Base-by-base conservation (phyloP, 1,139 yeast species). In the Candida sanyaensis region DNA sequence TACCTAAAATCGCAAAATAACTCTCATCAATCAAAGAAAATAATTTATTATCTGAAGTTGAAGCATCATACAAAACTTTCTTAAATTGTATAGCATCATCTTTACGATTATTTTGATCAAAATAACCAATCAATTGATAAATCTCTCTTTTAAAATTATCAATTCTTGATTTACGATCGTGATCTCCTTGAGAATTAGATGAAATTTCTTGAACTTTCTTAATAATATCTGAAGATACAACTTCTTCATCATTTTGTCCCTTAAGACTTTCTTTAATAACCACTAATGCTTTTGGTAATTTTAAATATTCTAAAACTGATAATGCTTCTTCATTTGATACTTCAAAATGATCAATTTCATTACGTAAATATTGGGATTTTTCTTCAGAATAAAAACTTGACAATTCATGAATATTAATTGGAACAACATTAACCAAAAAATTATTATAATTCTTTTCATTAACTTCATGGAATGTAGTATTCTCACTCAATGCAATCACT, bases 361-460 rank as follows among this genome's bases (percentile, higher is more conserved):
- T 77, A 56, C 99, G 77, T 46, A 91, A 68, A 44, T 89, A 68
- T 52, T 82, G 84, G 0, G 96, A 92, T 65, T 90, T 88, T 62
- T 88, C 92, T 62, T 93, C 99, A 0, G 96, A 88, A 63, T 93
- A 93, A 55, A 83, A 75, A 56, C 97, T 89, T 48, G 89, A 80
- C 58, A 88, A 83, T 62, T 92, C 97, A 62, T 91, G 96, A 32
- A 92, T 89, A 41, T 85, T 81, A 58, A 91, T 74, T 2, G 99
- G 98, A 7, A 93, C 85, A 26, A 93, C 88, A 54, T 86, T 87
- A 47, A 78, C 86, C 65, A 87, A 89, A 43, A 93, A 75, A 45
- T 75, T 74, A 27, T 73, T 68, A 41, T 82, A 77, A 53, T 82
- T 83, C 49, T 81, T 80, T 30, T 81, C 83, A 49, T 80, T 82